Evolutionary conservation across 371 early-diverging fungal species (phyloP), one percentile per base, ranked within the genome.

Genomic region (Phascolomyces articulosus): DNA sequence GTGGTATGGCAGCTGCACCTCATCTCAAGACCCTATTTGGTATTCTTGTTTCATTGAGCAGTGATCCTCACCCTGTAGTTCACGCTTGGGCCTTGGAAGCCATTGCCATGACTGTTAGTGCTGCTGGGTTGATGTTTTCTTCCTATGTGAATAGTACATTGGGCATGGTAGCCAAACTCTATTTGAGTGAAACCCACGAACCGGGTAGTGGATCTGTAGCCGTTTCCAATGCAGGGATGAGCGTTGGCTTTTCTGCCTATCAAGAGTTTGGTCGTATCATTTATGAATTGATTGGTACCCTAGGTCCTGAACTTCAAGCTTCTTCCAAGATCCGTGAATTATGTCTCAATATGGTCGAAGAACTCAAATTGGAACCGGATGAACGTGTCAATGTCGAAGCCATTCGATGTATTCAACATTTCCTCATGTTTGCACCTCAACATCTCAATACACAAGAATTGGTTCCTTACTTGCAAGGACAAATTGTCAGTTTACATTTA

Each of bases 31-130:
- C 95, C 1, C 90, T 95, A 13, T 93, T 97, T 4, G 95, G 94
- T 4, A 89, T 97, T 56, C 74, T 98, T 56, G 86, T 95, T 9
- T 95, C 97, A 0, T 84, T 98, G 23, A 90, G 93, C 4, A 87
- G 91, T 38, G 98, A 98, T 70, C 87, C 93, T 1, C 95, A 98
- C 68, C 95, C 98, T 0, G 79, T 96, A 0, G 97, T 98, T 4
- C 97, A 98, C 71, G 87, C 90, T 1, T 97, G 97, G 96, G 96
- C 97, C 0, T 69, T 97, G 18, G 87, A 91, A 40, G 88, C 97
- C 0, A 80, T 98, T 64, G 90, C 94, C 18, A 81, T 93, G 75
- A 94, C 93, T 0, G 90, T 96, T 15, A 86, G 93, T 59, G 91
- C 95, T 15, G 92, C 97, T 6, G 97, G 97, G 0, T 74, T 91